Conservation (phyloP, 2,329 filamentous ascomycete species). For the Emericellopsis atlantica region DNA sequence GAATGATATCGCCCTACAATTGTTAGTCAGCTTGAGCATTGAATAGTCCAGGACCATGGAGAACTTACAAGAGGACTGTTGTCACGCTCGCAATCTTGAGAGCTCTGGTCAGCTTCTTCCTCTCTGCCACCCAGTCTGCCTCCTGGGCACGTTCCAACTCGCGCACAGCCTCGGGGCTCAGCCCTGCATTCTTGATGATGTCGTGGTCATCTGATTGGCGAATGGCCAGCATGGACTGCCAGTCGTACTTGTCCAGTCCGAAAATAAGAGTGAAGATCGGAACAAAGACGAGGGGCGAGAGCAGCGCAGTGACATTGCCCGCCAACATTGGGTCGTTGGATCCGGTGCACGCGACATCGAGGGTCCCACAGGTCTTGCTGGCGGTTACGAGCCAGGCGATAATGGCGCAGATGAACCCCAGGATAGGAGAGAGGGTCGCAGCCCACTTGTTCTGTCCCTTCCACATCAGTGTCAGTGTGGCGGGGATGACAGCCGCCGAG, state of each 20-base stretch:
- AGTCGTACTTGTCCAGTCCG: constrained; percentile 59
- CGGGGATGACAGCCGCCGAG: constrained; percentile 71
- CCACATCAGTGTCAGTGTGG: constrained; percentile 72
- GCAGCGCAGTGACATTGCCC: constrained; percentile 70
- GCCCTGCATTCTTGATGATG: constrained; percentile 46
- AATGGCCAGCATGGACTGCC: constrained; percentile 64
- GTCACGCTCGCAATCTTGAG: constrained; percentile 39
- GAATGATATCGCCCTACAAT: constrained; percentile 40
- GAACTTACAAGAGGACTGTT: constrained; percentile 34
- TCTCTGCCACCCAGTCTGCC: constrained; percentile 28
- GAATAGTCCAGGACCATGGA: constrained; percentile 11
- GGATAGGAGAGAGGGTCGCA: constrained; percentile 52
- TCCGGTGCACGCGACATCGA: constrained; percentile 65
- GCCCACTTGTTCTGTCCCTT: constrained; percentile 63
- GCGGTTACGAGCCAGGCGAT: constrained; percentile 68
- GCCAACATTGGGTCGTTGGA: constrained; percentile 79
- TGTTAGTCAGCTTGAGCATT: background rate
- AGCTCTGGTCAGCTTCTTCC: constrained; percentile 37
- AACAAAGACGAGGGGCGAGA: constrained; percentile 64
- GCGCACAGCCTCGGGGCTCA: constrained; percentile 19
- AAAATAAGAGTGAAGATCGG: constrained; percentile 53
- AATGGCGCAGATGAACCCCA: constrained; percentile 54
- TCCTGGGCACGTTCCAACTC: constrained; percentile 8
- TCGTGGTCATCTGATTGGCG: constrained; percentile 69
- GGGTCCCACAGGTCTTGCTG: constrained; percentile 51